phyloP scores from a whole-genome alignment of 2,329 filamentous ascomycete genomes.

The Hirsutella rhossiliensis region DNA sequence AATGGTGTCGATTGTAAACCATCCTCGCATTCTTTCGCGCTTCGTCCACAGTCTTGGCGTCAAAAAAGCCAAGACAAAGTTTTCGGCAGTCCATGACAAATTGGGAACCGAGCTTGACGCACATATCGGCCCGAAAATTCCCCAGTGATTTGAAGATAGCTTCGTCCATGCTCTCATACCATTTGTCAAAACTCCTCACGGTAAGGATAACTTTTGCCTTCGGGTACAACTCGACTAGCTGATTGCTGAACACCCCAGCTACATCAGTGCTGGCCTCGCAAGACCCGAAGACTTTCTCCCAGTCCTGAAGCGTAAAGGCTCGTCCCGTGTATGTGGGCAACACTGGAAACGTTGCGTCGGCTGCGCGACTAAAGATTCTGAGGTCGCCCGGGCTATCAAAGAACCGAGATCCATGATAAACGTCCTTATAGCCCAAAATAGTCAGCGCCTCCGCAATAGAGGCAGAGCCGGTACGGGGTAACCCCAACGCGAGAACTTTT shows the following conservation, averaged over 20 bases:
- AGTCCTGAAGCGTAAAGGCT: slow-evolving; percentile 14
- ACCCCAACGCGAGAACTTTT: no score
- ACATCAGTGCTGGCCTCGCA: slow-evolving; percentile 19
- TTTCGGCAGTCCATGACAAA: slow-evolving; percentile 14
- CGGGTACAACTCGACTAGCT: slow-evolving; percentile 17
- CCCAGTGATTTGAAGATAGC: slow-evolving; percentile 13
- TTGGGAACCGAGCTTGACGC: slow-evolving; percentile 14
- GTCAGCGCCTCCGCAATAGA: slow-evolving; percentile 21
- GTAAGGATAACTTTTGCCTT: slow-evolving; percentile 21
- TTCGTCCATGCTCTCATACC: slow-evolving; percentile 20
- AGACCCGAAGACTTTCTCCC: slow-evolving; percentile 19
- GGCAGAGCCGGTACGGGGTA: slow-evolving; percentile 18
- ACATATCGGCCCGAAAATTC: slow-evolving; percentile 6
- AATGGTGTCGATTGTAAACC: slow-evolving; percentile 17
- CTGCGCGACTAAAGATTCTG: slow-evolving; percentile 12
- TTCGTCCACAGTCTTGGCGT: slow-evolving; percentile 10
- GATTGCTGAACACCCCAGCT: slow-evolving; percentile 13
- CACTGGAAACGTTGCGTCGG: slow-evolving; percentile 16
- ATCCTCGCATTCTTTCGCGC: slow-evolving; percentile 9
- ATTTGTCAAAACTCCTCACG: slow-evolving; percentile 17
- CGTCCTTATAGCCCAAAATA: slow-evolving; percentile 18
- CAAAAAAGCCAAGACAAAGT: slow-evolving; percentile 15
- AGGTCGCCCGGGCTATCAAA: not conserved
- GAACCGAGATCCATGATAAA: slow-evolving; percentile 16
- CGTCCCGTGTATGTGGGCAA: slow-evolving; percentile 15